Evolutionary conservation across 169 alveolate genomes (phyloP), one percentile per base, ranked within the genome.

Genomic region (Plasmodium coatneyi): DNA sequence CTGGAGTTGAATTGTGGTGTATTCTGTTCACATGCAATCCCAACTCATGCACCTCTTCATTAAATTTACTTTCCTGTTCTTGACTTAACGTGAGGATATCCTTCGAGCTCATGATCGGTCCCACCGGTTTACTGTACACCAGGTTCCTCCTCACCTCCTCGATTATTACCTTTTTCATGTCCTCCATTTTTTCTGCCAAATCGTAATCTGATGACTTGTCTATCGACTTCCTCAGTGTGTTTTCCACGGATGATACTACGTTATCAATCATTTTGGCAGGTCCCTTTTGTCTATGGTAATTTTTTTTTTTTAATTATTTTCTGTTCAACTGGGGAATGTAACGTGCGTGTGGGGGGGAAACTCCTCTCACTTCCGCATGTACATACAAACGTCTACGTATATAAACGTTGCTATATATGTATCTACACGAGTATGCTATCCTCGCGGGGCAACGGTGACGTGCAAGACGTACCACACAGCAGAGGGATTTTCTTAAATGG

Each of bases 1-100:
- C 96, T 3, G 95, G 92, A 28, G 96, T 56, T 1, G 96, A 72
- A 81, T 96, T 96, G 39, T 92, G 92, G 72, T 82, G 95, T n/a
- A 96, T 78, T 46, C 92, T 81, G 32, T 93, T 84, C 12, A 89
- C 96, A 82, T 94, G 92, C 46, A 96, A 56, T 22, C 96, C 96
- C 82, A 89, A 78, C 39, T 66, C 94, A 25, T 79, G 90, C 1
- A 89, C 94, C 36, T 70, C 86, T 89, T 89, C 83, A 14, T 22
- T 89, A 19, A 89, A 89, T 79, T 89, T 79, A 12, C 82, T 60
- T 89, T 89, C 94, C 49, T 89, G 94, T 36, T 89, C 94, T 39
- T 89, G 94, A 32, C 94, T 89, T 32, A 89, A 34, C 0, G 94
- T 89, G 56, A 89, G 80, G 25, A 89, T 89, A 60, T 89, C 89